These are phyloP conservation scores for Colletotrichum incanum DNA, from an alignment of 2,329 filamentous ascomycete species.

Conservation along the genomic window DNA sequence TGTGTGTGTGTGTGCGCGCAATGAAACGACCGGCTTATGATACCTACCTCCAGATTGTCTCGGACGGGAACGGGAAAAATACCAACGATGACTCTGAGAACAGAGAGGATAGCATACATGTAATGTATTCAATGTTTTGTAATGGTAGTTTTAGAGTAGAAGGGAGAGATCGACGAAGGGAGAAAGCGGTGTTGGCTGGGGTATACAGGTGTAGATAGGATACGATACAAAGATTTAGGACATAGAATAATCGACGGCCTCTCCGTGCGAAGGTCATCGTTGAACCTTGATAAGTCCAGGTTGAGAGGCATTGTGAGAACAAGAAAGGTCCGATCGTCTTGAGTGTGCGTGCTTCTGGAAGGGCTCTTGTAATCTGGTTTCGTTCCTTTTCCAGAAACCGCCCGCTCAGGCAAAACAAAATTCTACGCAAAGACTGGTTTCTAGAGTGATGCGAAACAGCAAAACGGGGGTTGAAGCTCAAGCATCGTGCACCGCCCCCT, in stretches of 20 bases:
- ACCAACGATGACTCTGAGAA: constrained; percentile 6
- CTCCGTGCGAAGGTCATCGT: neutral
- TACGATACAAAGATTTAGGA: no score
- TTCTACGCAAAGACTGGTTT: constrained; percentile 2
- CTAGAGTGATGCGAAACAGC: neutral
- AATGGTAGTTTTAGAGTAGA: constrained; percentile 1
- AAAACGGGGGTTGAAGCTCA: neutral
- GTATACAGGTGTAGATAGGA: neutral
- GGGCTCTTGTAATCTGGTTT: neutral
- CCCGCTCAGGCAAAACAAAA: neutral
- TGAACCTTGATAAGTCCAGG: neutral
- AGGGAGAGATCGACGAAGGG: no score
- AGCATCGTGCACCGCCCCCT: neutral
- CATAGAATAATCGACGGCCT: neutral
- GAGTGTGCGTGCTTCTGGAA: neutral
- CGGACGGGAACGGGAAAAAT: constrained; percentile 20
- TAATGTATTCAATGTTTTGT: constrained; percentile 33
- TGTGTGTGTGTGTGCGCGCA: no score
- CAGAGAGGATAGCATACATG: neutral
- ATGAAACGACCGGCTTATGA: constrained; percentile 25
- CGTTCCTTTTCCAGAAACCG: neutral
- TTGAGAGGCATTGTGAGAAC: neutral
- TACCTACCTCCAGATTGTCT: constrained; percentile 22
- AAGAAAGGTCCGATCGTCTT: neutral
- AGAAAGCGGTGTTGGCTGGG: neutral